Conservation (phyloP, 495 filamentous ascomycete genomes). For the Hypoxylon lienhwacheense region DNA sequence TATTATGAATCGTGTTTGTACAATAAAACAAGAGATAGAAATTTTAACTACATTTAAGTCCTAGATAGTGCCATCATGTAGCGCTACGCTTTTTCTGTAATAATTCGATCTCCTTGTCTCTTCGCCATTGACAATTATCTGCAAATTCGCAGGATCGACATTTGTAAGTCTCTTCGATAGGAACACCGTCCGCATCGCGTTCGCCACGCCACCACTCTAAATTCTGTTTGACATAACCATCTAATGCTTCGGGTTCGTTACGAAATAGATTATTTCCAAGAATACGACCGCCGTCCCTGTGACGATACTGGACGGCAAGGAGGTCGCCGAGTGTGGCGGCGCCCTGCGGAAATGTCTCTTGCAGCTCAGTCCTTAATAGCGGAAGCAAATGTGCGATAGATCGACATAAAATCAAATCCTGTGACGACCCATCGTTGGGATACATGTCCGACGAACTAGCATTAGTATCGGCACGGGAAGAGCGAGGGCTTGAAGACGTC, state of each 20-base stretch:
- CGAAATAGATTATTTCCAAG: slow-evolving; percentile 70
- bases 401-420: slow-evolving; percentile 47
- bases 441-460: neutral
- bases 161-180: slow-evolving; percentile 89
- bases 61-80: too few species aligned
- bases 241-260: slow-evolving; percentile 64
- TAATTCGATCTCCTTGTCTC: slow-evolving; percentile 38
- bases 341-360: slow-evolving; percentile 58
- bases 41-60: too few species aligned
- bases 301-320: slow-evolving; percentile 67
- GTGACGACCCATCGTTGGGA: slow-evolving; percentile 35
- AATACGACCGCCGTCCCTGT: slow-evolving; percentile 52
- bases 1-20: too few species aligned
- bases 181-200: slow-evolving; percentile 73
- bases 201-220: slow-evolving; percentile 89
- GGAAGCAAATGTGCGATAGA: slow-evolving; percentile 45
- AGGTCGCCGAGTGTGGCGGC: slow-evolving; percentile 54
- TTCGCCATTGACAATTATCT: slow-evolving; percentile 57
- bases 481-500: slow-evolving; percentile 3
- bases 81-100: slow-evolving; percentile 29
- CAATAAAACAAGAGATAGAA: too few species aligned
- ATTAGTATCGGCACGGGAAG: neutral
- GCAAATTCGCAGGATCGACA: slow-evolving; percentile 66
- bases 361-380: slow-evolving; percentile 51
- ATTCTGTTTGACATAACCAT: slow-evolving; percentile 65